phyloP scores from a whole-genome alignment of 2,329 filamentous ascomycete genomes.

The Aphanocladium album region DNA sequence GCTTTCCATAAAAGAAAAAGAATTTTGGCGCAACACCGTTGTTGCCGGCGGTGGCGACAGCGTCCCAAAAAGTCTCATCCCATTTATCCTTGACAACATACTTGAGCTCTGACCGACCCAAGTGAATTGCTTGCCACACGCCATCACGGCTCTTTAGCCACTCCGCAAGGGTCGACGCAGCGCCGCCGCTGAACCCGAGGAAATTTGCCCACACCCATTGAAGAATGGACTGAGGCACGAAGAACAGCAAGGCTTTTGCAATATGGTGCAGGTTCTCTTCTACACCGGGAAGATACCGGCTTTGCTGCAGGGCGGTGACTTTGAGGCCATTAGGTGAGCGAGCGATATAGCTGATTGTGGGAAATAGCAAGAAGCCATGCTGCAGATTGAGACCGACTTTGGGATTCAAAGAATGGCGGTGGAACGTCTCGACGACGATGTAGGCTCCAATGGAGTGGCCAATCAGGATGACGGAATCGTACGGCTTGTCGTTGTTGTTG shows the following conservation, averaged over 20 bases:
- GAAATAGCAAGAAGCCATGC: conserved; percentile 63
- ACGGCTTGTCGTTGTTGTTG: conserved; percentile 25
- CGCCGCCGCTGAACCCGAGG: conserved; percentile 44
- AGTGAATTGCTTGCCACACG: conserved; percentile 53
- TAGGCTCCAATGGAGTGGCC: conserved; percentile 73
- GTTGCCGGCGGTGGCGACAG: conserved; percentile 12
- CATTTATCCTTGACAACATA: conserved; percentile 54
- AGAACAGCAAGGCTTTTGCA: conserved; percentile 35
- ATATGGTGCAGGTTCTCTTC: conserved; percentile 36
- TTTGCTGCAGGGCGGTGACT: conserved; percentile 26
- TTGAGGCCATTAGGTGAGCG: conserved; percentile 54
- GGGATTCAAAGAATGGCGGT: conserved; percentile 44
- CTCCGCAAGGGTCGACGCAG: conserved; percentile 44
- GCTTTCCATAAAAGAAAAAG: conserved; percentile 54
- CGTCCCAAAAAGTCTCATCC: conserved; percentile 55
- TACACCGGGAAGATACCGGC: conserved; percentile 32
- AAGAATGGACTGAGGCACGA: conserved; percentile 37
- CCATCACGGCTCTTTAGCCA: conserved; percentile 55
- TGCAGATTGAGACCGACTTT: conserved; percentile 37
- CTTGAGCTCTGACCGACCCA: conserved; percentile 57
- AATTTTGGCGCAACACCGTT: conserved; percentile 41
- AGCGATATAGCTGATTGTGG: conserved; percentile 68
- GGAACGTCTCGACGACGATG: conserved; percentile 63
- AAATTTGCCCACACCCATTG: conserved; percentile 37
- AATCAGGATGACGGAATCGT: conserved; percentile 59